phyloP scores from a whole-genome alignment of 2,329 filamentous ascomycete genomes.

The Lasiodiplodia gonubiensis region DNA sequence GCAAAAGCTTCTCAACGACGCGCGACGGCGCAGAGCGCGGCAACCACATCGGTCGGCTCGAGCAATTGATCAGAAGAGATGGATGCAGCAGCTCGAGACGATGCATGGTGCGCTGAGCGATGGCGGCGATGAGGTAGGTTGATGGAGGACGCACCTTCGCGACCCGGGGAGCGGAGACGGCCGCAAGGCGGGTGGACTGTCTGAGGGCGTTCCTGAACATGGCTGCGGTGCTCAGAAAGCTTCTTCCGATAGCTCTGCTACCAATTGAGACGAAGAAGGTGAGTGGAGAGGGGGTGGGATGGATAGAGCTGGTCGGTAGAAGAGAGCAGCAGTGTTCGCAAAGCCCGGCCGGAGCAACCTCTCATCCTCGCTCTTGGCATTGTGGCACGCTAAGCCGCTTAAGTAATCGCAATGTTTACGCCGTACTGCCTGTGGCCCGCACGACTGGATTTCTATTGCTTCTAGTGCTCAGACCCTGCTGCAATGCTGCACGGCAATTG shows the following conservation, averaged over 20 bases:
- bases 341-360: not conserved
- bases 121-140: conserved; percentile 32
- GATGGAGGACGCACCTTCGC: conserved; percentile 75
- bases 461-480: not conserved
- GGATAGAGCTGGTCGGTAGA: conserved; percentile 35
- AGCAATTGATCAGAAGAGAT: not conserved
- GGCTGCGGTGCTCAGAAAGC: conserved; percentile 56
- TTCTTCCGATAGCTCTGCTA: conserved; percentile 48
- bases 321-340: not conserved
- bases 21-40: conserved; percentile 5
- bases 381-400: not conserved
- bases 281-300: conserved; percentile 47
- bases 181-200: conserved; percentile 94
- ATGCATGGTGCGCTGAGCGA: conserved; percentile 49
- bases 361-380: not conserved
- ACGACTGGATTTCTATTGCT: not conserved
- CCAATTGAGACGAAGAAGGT: conserved; percentile 53
- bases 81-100: conserved; percentile 48
- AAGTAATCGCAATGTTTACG: not conserved
- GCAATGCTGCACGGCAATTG: not conserved
- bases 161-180: conserved; percentile 86
- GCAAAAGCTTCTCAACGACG: conserved; percentile 38
- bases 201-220: conserved; percentile 99
- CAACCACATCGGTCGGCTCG: not conserved
- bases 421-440: not conserved